These are phyloP conservation scores for Colletotrichum sp. DNA, from an alignment of 2,329 filamentous ascomycete genomes.

Conservation along the genomic window DNA sequence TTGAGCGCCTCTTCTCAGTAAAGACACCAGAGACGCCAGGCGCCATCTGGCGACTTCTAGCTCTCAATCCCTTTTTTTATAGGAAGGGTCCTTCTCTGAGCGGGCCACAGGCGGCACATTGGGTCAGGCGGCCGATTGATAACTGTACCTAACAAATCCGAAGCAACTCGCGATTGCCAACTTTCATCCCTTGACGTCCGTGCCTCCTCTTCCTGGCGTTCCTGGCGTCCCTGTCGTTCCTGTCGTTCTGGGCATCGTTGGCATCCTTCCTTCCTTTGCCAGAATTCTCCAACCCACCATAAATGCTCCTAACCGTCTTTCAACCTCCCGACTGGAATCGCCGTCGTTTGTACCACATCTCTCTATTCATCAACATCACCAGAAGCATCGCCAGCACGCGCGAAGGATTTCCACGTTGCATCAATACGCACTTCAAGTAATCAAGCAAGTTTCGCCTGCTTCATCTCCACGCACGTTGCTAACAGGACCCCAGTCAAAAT, in stretches of 20 bases:
- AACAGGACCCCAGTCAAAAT: not conserved
- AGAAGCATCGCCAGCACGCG: not conserved
- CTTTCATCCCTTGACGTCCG: accelerated
- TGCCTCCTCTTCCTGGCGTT: not conserved
- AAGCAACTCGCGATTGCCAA: not conserved
- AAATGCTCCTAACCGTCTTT: not conserved
- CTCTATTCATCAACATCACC: not conserved
- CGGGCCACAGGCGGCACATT: not conserved
- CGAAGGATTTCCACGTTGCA: not conserved
- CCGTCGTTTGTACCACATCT: not conserved
- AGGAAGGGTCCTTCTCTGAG: not conserved
- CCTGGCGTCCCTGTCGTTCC: not conserved
- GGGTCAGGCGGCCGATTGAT: not conserved
- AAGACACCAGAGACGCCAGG: not conserved
- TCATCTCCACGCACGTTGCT: not conserved
- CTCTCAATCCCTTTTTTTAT: too few species aligned
- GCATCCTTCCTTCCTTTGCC: not conserved
- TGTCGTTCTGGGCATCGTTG: not conserved
- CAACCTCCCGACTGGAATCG: not conserved
- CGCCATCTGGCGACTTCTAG: too few species aligned
- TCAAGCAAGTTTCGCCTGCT: not conserved
- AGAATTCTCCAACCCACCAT: not conserved
- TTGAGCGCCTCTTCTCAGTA: not conserved
- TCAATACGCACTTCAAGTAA: not conserved
- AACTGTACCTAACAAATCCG: accelerated